Conservation (phyloP, 306 rosid genomes). For the Rubus idaeus region DNA sequence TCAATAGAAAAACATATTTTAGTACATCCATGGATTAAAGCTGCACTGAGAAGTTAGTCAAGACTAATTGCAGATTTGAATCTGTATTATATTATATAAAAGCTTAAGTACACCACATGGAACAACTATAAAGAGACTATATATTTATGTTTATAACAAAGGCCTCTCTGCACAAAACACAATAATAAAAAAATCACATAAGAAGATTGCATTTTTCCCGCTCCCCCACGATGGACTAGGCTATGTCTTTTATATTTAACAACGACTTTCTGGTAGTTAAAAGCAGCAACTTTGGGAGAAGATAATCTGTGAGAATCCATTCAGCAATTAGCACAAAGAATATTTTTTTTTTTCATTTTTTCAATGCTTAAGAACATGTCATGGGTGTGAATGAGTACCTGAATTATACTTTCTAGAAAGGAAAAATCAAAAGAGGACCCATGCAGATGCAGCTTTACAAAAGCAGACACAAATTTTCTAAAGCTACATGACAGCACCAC, state of each 20-base stretch:
- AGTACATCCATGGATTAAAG: not conserved
- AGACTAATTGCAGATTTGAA: too few species aligned
- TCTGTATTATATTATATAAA: too few species aligned
- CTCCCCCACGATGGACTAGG: not conserved
- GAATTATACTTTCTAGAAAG: not conserved
- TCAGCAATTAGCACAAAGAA: slow-evolving; percentile 24
- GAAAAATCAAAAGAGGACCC: not conserved
- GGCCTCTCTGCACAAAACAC: not conserved
- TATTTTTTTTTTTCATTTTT: not conserved
- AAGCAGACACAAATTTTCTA: not conserved
- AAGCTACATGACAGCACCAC: not conserved
- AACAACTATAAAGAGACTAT: not conserved
- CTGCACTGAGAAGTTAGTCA: not conserved
- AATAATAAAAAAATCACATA: not conserved
- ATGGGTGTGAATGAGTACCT: not conserved
- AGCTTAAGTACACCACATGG: not conserved
- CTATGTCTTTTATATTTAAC: slow-evolving; percentile 6
- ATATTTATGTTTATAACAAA: too few species aligned
- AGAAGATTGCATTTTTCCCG: not conserved
- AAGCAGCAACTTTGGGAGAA: slow-evolving; percentile 23
- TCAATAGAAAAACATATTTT: not conserved
- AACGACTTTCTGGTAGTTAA: slow-evolving; percentile 37
- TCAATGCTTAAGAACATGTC: too few species aligned
- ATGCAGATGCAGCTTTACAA: slow-evolving; percentile 8
- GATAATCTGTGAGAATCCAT: slow-evolving; percentile 27